phyloP scores from a whole-genome alignment of 139 green algal genomes.

The Picochlorum sp. region DNA sequence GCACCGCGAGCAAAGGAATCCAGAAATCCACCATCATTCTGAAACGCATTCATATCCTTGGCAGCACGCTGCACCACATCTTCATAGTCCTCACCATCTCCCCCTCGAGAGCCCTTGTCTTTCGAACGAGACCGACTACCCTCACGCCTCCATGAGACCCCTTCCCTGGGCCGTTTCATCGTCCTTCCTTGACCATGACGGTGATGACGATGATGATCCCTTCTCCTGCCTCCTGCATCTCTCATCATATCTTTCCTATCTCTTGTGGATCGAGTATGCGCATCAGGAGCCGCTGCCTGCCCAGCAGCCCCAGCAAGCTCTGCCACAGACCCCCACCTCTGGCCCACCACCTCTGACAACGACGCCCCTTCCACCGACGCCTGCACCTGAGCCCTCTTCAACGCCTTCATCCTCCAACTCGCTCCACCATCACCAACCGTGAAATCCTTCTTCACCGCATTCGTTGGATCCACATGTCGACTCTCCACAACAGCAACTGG shows the following conservation, averaged over 20 bases:
- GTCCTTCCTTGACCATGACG: background rate
- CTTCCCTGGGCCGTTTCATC: background rate
- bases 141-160: background rate
- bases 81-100: background rate
- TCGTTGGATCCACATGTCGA: constrained; percentile 7
- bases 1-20: constrained; percentile 22
- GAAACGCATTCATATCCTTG: constrained; percentile 53
- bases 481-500: background rate
- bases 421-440: constrained; percentile 76
- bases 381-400: constrained; percentile 71
- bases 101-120: constrained; percentile 15
- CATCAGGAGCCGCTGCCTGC: constrained; percentile 41
- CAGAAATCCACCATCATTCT: constrained; percentile 65
- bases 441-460: constrained; percentile 9
- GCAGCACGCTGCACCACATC: constrained; percentile 24
- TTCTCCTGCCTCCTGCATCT: background rate
- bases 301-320: constrained; percentile 37
- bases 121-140: background rate
- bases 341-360: constrained; percentile 48
- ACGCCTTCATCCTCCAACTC: constrained; percentile 87
- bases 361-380: constrained; percentile 42
- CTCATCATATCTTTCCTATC: background rate
- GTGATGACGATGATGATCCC: background rate
- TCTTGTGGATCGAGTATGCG: constrained; percentile 5
- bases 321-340: constrained; percentile 72